phyloP scores from a whole-genome alignment of 2,329 filamentous ascomycete genomes.

The Pseudogymnoascus verrucosus region DNA sequence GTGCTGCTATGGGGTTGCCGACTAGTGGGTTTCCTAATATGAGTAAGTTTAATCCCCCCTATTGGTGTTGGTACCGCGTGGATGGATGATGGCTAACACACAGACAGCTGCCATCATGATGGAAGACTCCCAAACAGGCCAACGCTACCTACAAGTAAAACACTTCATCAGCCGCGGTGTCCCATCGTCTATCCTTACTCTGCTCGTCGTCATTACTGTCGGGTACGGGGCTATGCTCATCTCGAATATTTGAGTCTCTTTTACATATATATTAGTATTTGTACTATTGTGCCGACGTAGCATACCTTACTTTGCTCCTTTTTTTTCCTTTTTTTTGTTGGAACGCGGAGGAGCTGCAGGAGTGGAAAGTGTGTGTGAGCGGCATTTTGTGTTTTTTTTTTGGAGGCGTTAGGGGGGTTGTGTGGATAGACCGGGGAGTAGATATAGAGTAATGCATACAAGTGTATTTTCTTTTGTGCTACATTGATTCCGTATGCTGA shows the following conservation, averaged over 20 bases:
- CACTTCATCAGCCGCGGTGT: constrained; percentile 95
- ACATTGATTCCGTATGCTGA: no score
- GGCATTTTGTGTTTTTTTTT: neutral
- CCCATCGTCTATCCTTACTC: constrained; percentile 74
- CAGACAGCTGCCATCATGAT: constrained; percentile 91
- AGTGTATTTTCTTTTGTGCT: no score
- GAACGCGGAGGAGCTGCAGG: no score
- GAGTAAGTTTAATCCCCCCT: constrained; percentile 57
- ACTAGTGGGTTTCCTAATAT: constrained; percentile 98
- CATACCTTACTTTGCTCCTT: neutral
- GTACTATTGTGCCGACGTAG: neutral
- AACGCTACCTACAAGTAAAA: constrained; percentile 82
- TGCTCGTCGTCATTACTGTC: constrained; percentile 74
- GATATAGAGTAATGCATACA: neutral
- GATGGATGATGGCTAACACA: constrained; percentile 7
- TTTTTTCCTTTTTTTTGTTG: no score
- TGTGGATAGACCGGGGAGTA: neutral
- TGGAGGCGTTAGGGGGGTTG: neutral
- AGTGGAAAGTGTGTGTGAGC: neutral
- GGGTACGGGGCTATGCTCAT: constrained; percentile 81
- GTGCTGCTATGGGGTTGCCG: constrained; percentile 92
- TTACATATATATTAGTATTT: constrained; percentile 36
- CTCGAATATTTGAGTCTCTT: constrained; percentile 20
- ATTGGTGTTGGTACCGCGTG: neutral
- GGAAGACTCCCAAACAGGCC: constrained; percentile 83